Percentiles rank a stretch among this genome's conserved stretches.
These are phyloP conservation scores for Lippia alba DNA, from an alignment of 305 asterid genomes.

Conservation along the genomic window DNA sequence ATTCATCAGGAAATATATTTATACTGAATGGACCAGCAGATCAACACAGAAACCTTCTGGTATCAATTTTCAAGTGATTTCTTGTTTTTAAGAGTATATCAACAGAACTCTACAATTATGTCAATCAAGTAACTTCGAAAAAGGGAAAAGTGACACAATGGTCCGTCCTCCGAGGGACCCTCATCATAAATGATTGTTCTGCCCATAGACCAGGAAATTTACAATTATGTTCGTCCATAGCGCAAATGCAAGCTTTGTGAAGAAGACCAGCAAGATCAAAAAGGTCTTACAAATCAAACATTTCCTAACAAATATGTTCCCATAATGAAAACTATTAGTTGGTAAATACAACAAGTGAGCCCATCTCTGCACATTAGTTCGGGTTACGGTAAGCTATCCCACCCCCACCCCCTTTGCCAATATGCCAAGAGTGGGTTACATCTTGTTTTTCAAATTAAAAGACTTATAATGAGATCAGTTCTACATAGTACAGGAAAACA, in stretches of 20 bases:
- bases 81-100: not conserved
- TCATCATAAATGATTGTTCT: slow-evolving; percentile 6
- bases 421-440: slow-evolving; percentile 2
- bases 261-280: too few species aligned
- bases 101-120: not conserved
- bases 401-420: not conserved
- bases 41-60: not conserved
- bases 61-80: not conserved
- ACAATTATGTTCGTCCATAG: too few species aligned
- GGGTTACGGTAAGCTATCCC: too few species aligned
- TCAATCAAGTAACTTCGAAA: not conserved
- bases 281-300: not conserved
- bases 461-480: too few species aligned
- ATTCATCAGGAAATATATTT: not conserved
- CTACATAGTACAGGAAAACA: too few species aligned
- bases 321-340: slow-evolving; percentile 6
- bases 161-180: not conserved
- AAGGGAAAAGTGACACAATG: not conserved
- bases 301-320: slow-evolving; percentile 18
- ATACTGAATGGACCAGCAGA: not conserved
- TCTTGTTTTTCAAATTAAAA: slow-evolving; percentile 2
- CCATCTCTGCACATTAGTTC: not conserved
- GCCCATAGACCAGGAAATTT: not conserved
- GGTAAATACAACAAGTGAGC: slow-evolving; percentile 14
- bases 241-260: too few species aligned